Base-by-base conservation (phyloP, 176 grass and related monocot genomes). In the Ampelocalamus luodianensis region DNA sequence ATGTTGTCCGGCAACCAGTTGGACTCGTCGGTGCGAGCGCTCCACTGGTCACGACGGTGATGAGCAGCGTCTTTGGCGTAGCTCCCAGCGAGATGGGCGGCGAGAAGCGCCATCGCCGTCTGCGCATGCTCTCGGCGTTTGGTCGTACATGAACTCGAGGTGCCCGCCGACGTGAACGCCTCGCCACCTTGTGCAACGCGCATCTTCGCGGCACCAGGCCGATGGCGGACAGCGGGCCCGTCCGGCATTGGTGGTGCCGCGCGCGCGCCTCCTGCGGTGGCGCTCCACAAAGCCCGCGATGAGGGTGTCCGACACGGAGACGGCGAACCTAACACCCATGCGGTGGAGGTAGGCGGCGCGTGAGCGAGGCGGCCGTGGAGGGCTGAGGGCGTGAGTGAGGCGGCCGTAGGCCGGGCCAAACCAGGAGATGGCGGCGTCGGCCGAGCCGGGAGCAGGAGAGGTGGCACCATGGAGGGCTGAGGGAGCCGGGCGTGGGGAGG, bases 81-180 rank as follows among this genome's bases (percentile, higher is more conserved):
- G 83, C 92, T 17, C 94, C 94, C 65, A 89, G 77, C 44, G 94
- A 92, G 66, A 97, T 97, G 83, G 92, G 82, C 48, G 88, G 77
- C 92, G 92, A 97, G 85, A 89, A 97, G 80, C 39, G 94, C 94
- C 14, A 83, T 88, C 1, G 94, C 72, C 17, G 80, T 97, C 94
- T 97, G 26, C 90, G 85, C 94, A 97, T 94, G 88, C 94, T 97
- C 91, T n/a, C 1, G 90, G 92, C 56, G 92, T 80, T 82, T 94
- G 94, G 88, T 97, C 92, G 40, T 97, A 90, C 84, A 97, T 88
- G 84, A 97, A 97, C 92, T 97, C 94, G 26, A 97, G 92, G 84
- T 92, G 85, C 94, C 94, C 55, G 94, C 91, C 5, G 90, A 94
- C 5, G 15, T 82, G 90, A 97, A 97, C 0, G 88, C 94, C 88